Base-by-base conservation (phyloP, 768 basidiomycete genomes). In the Mycena capillaripes region DNA sequence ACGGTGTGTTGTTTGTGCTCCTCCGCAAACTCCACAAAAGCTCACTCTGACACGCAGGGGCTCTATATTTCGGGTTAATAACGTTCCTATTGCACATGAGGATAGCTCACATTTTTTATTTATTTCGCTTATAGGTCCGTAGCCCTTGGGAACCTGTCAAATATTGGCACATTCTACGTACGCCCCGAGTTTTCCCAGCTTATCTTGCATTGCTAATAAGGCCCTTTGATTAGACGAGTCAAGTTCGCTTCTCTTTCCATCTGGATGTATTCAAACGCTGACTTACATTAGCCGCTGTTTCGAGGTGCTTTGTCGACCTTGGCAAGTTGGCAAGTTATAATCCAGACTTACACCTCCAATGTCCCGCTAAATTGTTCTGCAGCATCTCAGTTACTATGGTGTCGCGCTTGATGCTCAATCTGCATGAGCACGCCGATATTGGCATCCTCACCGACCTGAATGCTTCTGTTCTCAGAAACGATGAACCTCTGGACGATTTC, bases 361-460 rank as follows among this genome's bases (percentile, higher is more conserved):
- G n/a, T n/a, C n/a, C n/a, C n/a, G n/a, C n/a, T n/a, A n/a, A 23
- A 19, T 16, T 4, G 16, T 30, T 38, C 30, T 40, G 17, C 48
- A 89, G 88, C 72, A 80, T 89, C 16, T 87, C 89, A 6, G 82
- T 89, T 11, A 85, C 84, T 1, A 83, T 89, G 84, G 85, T 89
- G 80, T 89, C 87, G 16, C 88, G 88, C 12, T 83, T 90, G 1
- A 87, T 89, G 83, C 84, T 90, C 46, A 89, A 90, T 76, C 82
- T 90, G 8, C 86, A 89, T 74, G 78, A 83, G 78, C 83, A 78
- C 27, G 84, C 84, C 11, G 75, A 81, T 27, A 64, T 72, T 14
- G 84, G 84, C 2, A 81, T 85, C 11, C 80, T 38, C 10, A 64
- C 42, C 50, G 62, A 64, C 48, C 34, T 36, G 7, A 36, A 36